phyloP scores from a whole-genome alignment of 306 rosid species.

The Acacia confusa region DNA sequence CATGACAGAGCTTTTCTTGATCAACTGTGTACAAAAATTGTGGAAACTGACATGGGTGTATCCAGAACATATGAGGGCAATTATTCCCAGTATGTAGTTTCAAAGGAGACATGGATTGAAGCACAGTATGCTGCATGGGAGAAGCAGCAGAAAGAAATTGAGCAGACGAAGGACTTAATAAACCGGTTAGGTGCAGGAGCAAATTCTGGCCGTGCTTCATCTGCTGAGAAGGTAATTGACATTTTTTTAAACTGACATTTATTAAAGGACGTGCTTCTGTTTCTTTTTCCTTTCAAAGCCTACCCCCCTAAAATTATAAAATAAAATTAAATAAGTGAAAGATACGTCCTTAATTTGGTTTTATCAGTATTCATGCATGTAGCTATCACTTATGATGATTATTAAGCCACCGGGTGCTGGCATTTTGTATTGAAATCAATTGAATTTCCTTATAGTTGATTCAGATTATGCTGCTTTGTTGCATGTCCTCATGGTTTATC shows the following conservation, averaged over 20 bases:
- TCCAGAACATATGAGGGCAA: slow-evolving; percentile 84
- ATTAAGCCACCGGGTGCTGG: slow-evolving; percentile 1
- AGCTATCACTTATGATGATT: slow-evolving; percentile 1
- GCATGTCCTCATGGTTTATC: not conserved
- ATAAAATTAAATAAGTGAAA: slow-evolving; percentile 4
- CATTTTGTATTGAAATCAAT: not conserved
- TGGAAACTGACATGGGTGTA: slow-evolving; percentile 97
- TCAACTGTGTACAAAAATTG: slow-evolving; percentile 96
- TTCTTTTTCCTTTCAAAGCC: not conserved
- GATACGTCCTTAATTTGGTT: slow-evolving; percentile 13
- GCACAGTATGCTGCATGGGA: slow-evolving; percentile 93
- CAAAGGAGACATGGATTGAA: slow-evolving; percentile 89
- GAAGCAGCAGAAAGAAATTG: slow-evolving; percentile 99
- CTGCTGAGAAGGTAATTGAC: slow-evolving; percentile 84
- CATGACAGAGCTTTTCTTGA: slow-evolving; percentile 98
- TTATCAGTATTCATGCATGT: not conserved
- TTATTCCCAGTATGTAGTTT: slow-evolving; percentile 73
- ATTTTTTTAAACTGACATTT: slow-evolving; percentile 3
- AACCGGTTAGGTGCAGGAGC: slow-evolving; percentile 92
- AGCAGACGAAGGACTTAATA: slow-evolving; percentile 77
- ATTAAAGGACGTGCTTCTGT: slow-evolving; percentile 8
- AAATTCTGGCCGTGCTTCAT: slow-evolving; percentile 93
- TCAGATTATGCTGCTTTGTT: slow-evolving; percentile 22
- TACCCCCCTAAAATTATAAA: not conserved
- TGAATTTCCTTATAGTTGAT: slow-evolving; percentile 7